Percentiles rank a stretch among this genome's conserved stretches.
Conservation (phyloP, 176 grass and related monocot genomes). For the Oryza brachyantha region DNA sequence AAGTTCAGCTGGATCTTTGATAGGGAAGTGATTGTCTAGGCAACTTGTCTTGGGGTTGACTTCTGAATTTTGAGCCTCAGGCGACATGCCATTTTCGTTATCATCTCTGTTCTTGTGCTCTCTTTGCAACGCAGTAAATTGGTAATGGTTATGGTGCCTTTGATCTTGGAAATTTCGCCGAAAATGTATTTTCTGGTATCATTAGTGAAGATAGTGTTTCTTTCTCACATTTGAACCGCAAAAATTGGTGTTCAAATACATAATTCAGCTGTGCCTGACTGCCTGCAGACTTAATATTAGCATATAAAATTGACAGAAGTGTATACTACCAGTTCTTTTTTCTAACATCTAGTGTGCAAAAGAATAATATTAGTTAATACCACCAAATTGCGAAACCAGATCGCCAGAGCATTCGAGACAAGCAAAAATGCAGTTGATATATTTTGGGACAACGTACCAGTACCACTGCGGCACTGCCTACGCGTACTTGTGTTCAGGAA, state of each 20-base stretch:
- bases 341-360: background rate
- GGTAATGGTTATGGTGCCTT: background rate
- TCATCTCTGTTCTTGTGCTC: constrained; percentile 12
- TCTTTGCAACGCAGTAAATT: constrained; percentile 34
- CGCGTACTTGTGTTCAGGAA: constrained; percentile 19
- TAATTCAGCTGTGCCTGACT: background rate
- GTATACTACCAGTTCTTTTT: background rate
- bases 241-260: background rate
- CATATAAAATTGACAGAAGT: background rate
- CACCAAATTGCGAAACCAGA: background rate
- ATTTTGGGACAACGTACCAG: background rate
- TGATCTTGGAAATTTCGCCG: background rate
- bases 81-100: background rate
- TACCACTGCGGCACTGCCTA: too few species aligned
- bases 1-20: constrained; percentile 90
- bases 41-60: background rate
- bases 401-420: background rate
- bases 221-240: background rate
- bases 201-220: background rate
- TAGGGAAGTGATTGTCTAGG: constrained; percentile 54
- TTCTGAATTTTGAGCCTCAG: background rate
- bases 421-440: background rate
- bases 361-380: background rate
- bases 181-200: background rate
- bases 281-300: background rate